Base-by-base conservation (phyloP, 2,329 filamentous ascomycete genomes). In the Fusarium robinianum region DNA sequence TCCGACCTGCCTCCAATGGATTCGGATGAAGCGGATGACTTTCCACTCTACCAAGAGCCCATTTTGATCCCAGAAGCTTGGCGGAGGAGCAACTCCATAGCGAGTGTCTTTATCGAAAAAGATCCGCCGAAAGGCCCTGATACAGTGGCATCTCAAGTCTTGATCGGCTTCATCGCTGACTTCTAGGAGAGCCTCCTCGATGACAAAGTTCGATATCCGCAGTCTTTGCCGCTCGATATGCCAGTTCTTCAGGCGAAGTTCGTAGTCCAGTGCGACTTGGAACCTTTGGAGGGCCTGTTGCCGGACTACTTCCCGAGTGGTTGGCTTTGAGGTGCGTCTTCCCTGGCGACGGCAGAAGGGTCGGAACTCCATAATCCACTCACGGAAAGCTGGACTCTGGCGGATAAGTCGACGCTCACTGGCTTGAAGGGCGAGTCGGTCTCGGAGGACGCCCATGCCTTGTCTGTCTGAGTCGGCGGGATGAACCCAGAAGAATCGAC, bases 311-410 rank as follows among this genome's bases (percentile, higher is more conserved):
- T 75, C 66, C 15, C 83, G 69, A 2, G 62, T 64, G 2, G 59
- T 52, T 0, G 35, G 55, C 21, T 49, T 56, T 15, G 50, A 35
- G 1, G 58, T 34, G 41, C 71, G 74, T 2, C 64, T 65, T 0
- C 68, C 69, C 16, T 71, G 45, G 1, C 66, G 65, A 2, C 72
- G 68, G 45, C 78, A 78, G 3, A 58, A 59, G 0, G 83, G 81
- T n/a, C 86, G 65, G 50, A 80, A 90, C 5, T 83, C 78, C 2
- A 84, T 72, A 5, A 84, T 63, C 76, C 85, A 91, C 5, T 64
- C 62, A 2, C 70, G 69, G 60, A 82, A 90, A 18, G 82, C 72
- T 0, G 76, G 74, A 1, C 87, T 76, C 26, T 73, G 70, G 0
- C 53, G 63, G 67, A 83, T 72, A 3, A 83, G 76, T 15, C 74